Conservation (phyloP, 441 rosid genomes). For the Arabidopsis hybrid region DNA sequence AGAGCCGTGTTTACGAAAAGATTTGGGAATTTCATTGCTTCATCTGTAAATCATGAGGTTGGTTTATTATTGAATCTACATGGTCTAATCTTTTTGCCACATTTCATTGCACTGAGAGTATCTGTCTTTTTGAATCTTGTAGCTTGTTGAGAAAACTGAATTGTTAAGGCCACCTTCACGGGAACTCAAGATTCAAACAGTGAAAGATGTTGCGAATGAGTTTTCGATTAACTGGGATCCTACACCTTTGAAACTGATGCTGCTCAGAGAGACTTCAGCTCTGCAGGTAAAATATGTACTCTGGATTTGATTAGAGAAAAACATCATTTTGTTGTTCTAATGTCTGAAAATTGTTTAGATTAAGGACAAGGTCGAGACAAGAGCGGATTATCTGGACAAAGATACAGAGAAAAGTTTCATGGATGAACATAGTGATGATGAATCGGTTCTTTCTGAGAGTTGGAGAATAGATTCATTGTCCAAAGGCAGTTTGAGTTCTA, state of each 20-base stretch:
- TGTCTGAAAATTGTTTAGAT: conserved; percentile 33
- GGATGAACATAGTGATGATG: conserved; percentile 50
- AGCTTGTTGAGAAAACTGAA: conserved; percentile 43
- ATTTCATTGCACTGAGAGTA: conserved; percentile 16
- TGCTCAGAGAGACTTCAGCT: conserved; percentile 49
- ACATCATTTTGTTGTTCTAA: conserved; percentile 25
- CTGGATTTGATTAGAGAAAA: conserved; percentile 12
- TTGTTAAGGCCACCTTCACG: conserved; percentile 40
- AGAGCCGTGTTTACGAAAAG: conserved; percentile 55
- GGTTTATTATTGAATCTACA: conserved; percentile 3
- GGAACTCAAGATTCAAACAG: conserved; percentile 68
- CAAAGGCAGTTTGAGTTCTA: conserved; percentile 42
- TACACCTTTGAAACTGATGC: conserved; percentile 57
- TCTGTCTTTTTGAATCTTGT: conserved; percentile 4
- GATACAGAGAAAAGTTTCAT: conserved; percentile 18
- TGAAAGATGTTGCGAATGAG: conserved; percentile 64
- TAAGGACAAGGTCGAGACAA: conserved; percentile 22
- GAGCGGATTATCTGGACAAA: conserved; percentile 1
- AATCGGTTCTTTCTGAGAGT: conserved; percentile 42
- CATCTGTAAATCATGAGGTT: conserved; percentile 44
- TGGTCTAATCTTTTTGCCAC: background rate
- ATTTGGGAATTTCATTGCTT: conserved; percentile 57
- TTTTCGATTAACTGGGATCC: conserved; percentile 68
- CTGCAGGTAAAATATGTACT: conserved; percentile 29
- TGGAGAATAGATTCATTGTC: conserved; percentile 47